Base-by-base conservation (phyloP, 176 grass and related monocot species). In the Dactylis glomerata region DNA sequence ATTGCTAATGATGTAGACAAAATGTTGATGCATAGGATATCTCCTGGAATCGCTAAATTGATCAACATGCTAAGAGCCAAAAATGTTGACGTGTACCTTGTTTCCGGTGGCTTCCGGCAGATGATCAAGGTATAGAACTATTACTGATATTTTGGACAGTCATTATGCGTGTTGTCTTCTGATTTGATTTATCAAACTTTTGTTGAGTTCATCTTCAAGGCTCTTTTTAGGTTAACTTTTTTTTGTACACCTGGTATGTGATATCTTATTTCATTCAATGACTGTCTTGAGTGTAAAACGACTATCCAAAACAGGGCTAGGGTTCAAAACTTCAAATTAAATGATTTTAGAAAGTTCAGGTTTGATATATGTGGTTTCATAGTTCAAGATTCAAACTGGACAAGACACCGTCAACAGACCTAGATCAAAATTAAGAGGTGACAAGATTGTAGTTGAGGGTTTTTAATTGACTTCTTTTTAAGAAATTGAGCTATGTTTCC, bases 1-100 rank as follows among this genome's bases (percentile, higher is more conserved):
- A 78, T 42, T 56, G 34, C 13, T 38, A 34, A 28, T 63, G 36
- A 69, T 40, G 33, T 68, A 51, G 56, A 45, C 8, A 6, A 78
- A 78, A 38, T 78, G 54, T 46, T 67, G 14, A 81, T 85, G 27
- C 81, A 56, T 49, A 85, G 87, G 78, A 85, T 85, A 58, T 89
- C 87, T 81, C 87, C 82, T 51, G 82, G 87, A 47, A 81, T 89
- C 13, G 19, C 69, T 70, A 72, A 85, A 81, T 49, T 89, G 69
- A 82, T 85, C 15, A 77, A 77, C 26, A 85, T 37, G 20, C 17
- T 89, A 61, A 77, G 68, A 79, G 82, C 10, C 37, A 85, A 81
- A 68, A 81, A 76, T 49, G 68, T n/a, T 44, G 82, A 81, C 41
- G 82, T 85, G 1, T 89, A 82, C 77, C 61, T 89, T 46, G 51